These are phyloP conservation scores for Solanum pinnatisectum DNA, from an alignment of 257 asterid species.

Conservation along the genomic window DNA sequence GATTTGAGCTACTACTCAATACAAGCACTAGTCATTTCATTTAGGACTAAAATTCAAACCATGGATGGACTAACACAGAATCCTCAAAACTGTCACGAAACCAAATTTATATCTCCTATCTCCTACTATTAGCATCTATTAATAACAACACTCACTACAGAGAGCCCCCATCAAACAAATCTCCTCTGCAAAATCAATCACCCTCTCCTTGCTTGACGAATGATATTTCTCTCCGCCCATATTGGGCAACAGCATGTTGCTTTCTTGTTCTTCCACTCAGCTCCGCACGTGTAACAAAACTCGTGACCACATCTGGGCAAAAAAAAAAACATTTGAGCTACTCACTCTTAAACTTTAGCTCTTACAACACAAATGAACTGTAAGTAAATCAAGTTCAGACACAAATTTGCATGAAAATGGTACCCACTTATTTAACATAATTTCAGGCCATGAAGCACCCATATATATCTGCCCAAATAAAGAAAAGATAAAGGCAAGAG, in stretches of 20 bases:
- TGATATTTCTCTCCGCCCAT: constrained; percentile 51
- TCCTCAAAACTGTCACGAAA: too few species aligned
- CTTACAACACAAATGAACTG: not conserved
- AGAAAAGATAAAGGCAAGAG: not conserved
- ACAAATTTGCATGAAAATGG: not conserved
- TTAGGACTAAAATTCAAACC: too few species aligned
- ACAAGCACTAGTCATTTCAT: too few species aligned
- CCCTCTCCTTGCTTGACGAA: not conserved
- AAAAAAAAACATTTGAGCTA: not conserved
- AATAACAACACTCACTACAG: too few species aligned
- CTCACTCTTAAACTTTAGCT: not conserved
- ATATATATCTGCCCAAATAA: not conserved
- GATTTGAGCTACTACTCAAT: too few species aligned
- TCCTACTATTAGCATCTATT: too few species aligned
- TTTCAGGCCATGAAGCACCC: not conserved
- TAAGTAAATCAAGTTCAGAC: not conserved
- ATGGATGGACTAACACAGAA: too few species aligned
- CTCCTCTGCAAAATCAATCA: not conserved
- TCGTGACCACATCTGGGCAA: constrained; percentile 63
- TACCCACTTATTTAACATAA: not conserved
- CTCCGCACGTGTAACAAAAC: constrained; percentile 77
- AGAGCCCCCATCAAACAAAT: too few species aligned
- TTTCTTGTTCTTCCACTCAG: constrained; percentile 59
- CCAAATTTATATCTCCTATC: too few species aligned
- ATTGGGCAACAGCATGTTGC: constrained; percentile 55